These are phyloP conservation scores for Neostapfia colusana DNA, from an alignment of 176 grass and related monocot species.

Conservation along the genomic window DNA sequence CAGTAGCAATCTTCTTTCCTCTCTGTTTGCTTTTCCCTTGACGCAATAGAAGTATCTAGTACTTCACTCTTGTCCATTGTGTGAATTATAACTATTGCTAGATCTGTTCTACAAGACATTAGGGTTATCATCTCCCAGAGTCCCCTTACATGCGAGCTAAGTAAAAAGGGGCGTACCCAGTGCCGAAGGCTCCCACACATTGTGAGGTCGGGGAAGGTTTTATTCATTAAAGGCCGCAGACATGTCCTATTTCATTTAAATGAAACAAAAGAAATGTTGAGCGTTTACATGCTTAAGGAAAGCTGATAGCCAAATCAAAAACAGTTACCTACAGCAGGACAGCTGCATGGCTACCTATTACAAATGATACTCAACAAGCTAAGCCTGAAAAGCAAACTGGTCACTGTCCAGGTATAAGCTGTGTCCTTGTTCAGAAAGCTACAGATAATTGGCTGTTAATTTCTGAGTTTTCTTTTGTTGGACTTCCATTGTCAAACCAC, in stretches of 20 bases:
- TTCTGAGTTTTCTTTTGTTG: background rate
- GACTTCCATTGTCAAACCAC: constrained; percentile 8
- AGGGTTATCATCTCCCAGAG: background rate
- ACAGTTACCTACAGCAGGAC: background rate
- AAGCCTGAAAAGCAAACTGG: background rate
- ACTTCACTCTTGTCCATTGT: constrained; percentile 26
- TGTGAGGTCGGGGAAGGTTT: background rate
- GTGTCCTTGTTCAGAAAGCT: background rate
- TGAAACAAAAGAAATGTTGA: background rate
- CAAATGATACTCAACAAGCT: background rate
- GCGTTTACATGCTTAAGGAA: background rate
- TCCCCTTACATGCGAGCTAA: constrained; percentile 1
- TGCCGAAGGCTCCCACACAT: too few species aligned
- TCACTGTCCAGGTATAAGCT: background rate
- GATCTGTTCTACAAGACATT: constrained; percentile 13
- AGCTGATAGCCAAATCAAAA: background rate
- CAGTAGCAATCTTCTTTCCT: constrained; percentile 40
- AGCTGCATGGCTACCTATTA: background rate
- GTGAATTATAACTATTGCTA: constrained; percentile 18
- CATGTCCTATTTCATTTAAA: background rate
- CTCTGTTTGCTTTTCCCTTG: constrained; percentile 49
- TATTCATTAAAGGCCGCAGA: background rate
- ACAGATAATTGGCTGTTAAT: background rate
- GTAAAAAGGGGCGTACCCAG: background rate
- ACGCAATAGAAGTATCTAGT: constrained; percentile 31